Base-by-base conservation (phyloP, 2,329 filamentous ascomycete species). In the Phyllosticta citriasiana region DNA sequence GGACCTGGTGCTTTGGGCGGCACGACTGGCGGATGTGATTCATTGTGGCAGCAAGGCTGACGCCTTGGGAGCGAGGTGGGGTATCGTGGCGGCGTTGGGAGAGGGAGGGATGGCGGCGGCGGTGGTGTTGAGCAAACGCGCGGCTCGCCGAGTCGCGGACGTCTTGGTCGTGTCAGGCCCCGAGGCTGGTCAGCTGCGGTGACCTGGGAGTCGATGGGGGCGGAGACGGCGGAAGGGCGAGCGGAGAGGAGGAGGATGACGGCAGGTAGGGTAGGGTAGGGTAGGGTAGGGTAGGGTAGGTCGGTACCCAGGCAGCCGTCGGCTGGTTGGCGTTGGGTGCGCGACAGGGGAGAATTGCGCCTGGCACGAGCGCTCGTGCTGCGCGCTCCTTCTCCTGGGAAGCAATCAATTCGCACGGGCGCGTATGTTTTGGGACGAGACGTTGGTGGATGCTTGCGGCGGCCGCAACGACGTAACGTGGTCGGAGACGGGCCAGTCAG, bases 1-100 rank as follows among this genome's bases (percentile, higher is more conserved):
- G 81, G 68, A 97, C 89, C 82, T 97, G 93, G 78, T 99, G 94
- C 80, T 97, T 97, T 27, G 94, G 93, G 63, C 93, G 90, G 76
- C 79, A 82, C 67, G 79, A 81, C 72, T 86, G 82, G 65, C 82
- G 81, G 67, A 83, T 77, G 64, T 81, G 76, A 70, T 84, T 77
- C 79, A 85, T 84, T 24, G 25, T 58, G 19, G 54, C 52, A 53
- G 8, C 52, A 53, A 27, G 10, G 19, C 52, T 53, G 40, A 47
- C 40, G n/a, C 40, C 16, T 47, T 47, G 40, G 14, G 40, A n/a
- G 40, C n/a, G 52, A 53, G 7, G 52, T 25, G 22, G 52, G 52
- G 52, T 27, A n/a, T 53, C 16, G 40, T 53, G 52, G 52, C 10
- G 52, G 19, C 22, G 52, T 16, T 25, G 22, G 52, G 52, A 12